Evolutionary conservation across 2,329 filamentous ascomycete genomes (phyloP).

Genomic region (Zymoseptoria crescenta): DNA sequence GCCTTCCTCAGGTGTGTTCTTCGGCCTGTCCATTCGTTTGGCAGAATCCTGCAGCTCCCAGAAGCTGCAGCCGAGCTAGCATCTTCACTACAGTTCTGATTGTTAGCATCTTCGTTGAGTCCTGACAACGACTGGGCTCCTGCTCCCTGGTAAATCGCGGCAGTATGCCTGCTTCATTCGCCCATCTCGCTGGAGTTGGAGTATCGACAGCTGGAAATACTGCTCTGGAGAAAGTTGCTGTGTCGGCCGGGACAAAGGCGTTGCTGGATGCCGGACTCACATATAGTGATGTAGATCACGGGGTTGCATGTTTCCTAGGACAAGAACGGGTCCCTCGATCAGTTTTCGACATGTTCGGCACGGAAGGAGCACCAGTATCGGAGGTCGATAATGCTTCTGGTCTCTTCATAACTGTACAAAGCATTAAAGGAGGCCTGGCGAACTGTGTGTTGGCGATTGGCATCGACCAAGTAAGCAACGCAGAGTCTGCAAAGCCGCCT

Average conservation of each 20-base stretch:
- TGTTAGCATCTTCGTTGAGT: background rate
- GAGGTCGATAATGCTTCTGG: slow-evolving; percentile 17
- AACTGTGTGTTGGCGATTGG: slow-evolving; percentile 19
- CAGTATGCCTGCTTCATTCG: slow-evolving; percentile 13
- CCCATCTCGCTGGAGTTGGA: slow-evolving; percentile 21
- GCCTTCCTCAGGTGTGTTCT: background rate
- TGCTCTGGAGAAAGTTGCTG: slow-evolving; percentile 5
- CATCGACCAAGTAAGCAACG: slow-evolving; percentile 12
- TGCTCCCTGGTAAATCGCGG: background rate
- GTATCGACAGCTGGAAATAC: slow-evolving; percentile 1
- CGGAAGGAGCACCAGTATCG: slow-evolving; percentile 14
- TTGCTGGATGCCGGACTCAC: slow-evolving; percentile 22
- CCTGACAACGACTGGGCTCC: background rate
- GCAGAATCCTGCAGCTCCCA: background rate
- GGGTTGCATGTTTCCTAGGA: slow-evolving; percentile 16
- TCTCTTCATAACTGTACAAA: slow-evolving; percentile 14
- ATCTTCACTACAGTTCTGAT: background rate
- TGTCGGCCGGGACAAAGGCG: slow-evolving; percentile 20
- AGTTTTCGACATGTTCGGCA: slow-evolving; percentile 18
- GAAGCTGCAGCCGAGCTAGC: background rate
- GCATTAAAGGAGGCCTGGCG: slow-evolving; percentile 12
- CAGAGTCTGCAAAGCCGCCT: background rate
- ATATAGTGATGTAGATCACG: slow-evolving; percentile 19
- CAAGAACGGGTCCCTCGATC: slow-evolving; percentile 10
- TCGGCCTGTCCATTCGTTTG: background rate